Evolutionary conservation across 192 early-diverging fungal genomes (phyloP).

Genomic region (Powellomyces hirtus): DNA sequence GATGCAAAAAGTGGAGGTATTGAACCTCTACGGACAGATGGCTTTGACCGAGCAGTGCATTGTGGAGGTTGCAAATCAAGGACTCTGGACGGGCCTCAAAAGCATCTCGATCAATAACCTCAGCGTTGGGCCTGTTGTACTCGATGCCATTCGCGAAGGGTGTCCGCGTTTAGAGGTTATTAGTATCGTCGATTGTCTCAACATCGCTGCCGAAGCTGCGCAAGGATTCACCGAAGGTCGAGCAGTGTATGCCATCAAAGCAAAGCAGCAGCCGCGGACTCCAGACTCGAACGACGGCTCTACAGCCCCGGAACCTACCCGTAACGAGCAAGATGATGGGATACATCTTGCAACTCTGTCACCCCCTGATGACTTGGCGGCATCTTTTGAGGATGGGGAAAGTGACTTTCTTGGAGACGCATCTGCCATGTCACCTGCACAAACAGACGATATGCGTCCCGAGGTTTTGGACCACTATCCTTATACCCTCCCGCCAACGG

Average conservation of each 20-base stretch:
- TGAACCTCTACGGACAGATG: slow-evolving; percentile 51
- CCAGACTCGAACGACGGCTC: neutral
- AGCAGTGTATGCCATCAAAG: neutral
- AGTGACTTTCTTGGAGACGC: no score
- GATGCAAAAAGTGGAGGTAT: slow-evolving; percentile 22
- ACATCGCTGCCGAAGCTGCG: slow-evolving; percentile 17
- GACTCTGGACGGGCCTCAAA: slow-evolving; percentile 1
- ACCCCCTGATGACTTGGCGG: no score
- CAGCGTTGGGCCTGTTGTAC: neutral
- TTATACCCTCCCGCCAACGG: neutral
- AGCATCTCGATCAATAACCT: slow-evolving; percentile 28
- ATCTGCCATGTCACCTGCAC: no score
- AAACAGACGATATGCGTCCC: no score
- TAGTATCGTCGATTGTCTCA: slow-evolving; percentile 30
- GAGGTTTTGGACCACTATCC: no score
- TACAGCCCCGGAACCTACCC: no score
- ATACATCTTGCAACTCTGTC: no score
- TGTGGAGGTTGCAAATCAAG: neutral
- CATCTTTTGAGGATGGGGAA: no score
- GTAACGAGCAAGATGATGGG: no score
- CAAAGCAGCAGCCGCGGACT: neutral
- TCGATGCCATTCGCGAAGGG: slow-evolving; percentile 5
- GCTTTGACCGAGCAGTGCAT: slow-evolving; percentile 11
- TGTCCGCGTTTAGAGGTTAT: slow-evolving; percentile 14
- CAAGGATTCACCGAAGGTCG: slow-evolving; percentile 14